Conservation (phyloP, 2,329 filamentous ascomycete genomes). For the Cladophialophora bantiana region DNA sequence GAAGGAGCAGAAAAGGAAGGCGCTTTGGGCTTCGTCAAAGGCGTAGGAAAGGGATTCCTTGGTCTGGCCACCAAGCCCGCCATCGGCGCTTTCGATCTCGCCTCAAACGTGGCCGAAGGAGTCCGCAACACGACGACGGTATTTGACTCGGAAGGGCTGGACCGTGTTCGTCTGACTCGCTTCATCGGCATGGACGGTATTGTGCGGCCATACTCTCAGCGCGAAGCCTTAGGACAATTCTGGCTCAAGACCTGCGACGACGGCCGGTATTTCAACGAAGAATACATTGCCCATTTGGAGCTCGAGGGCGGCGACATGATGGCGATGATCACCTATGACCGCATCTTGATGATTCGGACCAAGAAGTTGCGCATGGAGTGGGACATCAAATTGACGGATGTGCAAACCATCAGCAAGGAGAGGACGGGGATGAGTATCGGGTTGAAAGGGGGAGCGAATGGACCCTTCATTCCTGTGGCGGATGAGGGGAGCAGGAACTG, state of each 20-base stretch:
- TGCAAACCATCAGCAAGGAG: constrained; percentile 97
- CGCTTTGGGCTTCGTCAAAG: constrained; percentile 93
- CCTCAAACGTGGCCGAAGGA: constrained; percentile 94
- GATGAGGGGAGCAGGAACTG: constrained; percentile 78
- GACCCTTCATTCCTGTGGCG: constrained; percentile 92
- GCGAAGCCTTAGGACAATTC: constrained; percentile 94
- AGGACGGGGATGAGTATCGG: constrained; percentile 89
- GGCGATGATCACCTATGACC: constrained; percentile 84
- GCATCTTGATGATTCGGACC: constrained; percentile 88
- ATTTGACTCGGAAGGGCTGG: constrained; percentile 92
- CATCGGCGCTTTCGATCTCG: constrained; percentile 94
- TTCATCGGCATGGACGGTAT: constrained; percentile 93
- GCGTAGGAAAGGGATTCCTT: constrained; percentile 91
- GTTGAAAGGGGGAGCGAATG: constrained; percentile 87
- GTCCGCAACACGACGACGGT: constrained; percentile 99
- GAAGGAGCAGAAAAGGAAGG: constrained; percentile 97
- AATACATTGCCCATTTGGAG: constrained; percentile 96
- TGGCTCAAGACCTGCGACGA: constrained; percentile 99
- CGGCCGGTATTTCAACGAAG: constrained; percentile 95
- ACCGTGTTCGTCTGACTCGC: constrained; percentile 89
- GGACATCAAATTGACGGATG: constrained; percentile 94
- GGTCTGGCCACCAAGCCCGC: constrained; percentile 97
- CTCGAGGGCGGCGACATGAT: constrained; percentile 87
- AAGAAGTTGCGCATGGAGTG: constrained; percentile 88
- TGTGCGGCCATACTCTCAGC: constrained; percentile 90